Conservation (phyloP, 805 yeast genomes). For the Peterozyma toletana region DNA sequence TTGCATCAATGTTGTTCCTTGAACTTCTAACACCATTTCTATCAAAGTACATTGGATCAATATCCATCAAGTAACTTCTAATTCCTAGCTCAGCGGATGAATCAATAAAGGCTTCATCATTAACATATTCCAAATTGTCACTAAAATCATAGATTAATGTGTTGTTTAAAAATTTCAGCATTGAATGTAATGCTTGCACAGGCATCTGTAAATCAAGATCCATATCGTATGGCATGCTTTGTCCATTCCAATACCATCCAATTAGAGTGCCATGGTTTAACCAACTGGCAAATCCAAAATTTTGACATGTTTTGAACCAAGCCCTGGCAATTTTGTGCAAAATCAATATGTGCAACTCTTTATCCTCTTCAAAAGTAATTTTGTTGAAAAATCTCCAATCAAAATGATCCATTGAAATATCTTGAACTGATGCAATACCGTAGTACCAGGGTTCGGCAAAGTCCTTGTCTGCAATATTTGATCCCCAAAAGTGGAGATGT, state of each 20-base stretch:
- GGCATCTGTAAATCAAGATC: conserved; percentile 59
- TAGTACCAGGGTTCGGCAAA: conserved; percentile 7
- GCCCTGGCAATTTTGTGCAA: conserved; percentile 38
- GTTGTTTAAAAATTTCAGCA: conserved; percentile 36
- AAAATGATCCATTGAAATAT: conserved; percentile 23
- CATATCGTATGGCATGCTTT: conserved; percentile 51
- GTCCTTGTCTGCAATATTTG: background rate
- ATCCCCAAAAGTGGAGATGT: conserved; percentile 2
- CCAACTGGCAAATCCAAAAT: conserved; percentile 42
- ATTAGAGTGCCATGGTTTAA: conserved; percentile 54
- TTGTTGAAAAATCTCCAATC: conserved; percentile 47
- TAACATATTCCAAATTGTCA: conserved; percentile 32
- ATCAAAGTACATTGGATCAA: conserved; percentile 19
- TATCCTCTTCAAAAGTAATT: conserved; percentile 18
- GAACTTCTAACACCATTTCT: conserved; percentile 41
- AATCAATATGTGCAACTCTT: conserved; percentile 24
- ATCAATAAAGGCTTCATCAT: conserved; percentile 41
- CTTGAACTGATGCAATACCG: conserved; percentile 8
- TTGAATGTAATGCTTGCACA: conserved; percentile 15
- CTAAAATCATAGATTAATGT: conserved; percentile 31
- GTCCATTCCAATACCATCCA: conserved; percentile 55
- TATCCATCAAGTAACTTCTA: conserved; percentile 5
- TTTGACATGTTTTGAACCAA: conserved; percentile 36
- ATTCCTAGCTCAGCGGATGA: conserved; percentile 17
- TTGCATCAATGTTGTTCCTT: conserved; percentile 47